Evolutionary conservation across 305 asterid species (phyloP).

Genomic region (Fraxinus albicans): DNA sequence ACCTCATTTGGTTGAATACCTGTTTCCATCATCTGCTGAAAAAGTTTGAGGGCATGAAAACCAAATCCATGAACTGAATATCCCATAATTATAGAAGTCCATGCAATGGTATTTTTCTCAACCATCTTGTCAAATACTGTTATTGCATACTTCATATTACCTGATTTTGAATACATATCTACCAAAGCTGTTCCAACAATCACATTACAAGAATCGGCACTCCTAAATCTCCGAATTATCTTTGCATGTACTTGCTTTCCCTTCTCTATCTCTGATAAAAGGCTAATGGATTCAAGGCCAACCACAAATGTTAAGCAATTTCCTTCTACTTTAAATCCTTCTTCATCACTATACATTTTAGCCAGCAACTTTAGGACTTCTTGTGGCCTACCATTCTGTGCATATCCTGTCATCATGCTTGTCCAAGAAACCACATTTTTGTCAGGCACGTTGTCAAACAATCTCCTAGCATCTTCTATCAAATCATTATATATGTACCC

Average conservation of each 20-base stretch:
- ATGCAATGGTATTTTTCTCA: slow-evolving; percentile 37
- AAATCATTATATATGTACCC: slow-evolving; percentile 30
- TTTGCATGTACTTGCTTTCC: slow-evolving; percentile 46
- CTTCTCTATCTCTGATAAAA: slow-evolving; percentile 31
- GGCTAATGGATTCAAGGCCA: slow-evolving; percentile 38
- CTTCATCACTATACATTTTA: slow-evolving; percentile 29
- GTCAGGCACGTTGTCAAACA: slow-evolving; percentile 35
- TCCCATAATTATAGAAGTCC: slow-evolving; percentile 40
- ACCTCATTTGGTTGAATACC: slow-evolving; percentile 39
- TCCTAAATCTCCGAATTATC: slow-evolving; percentile 23
- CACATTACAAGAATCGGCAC: slow-evolving; percentile 29
- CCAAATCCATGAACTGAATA: slow-evolving; percentile 41
- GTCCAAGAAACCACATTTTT: slow-evolving; percentile 48
- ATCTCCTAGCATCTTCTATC: slow-evolving; percentile 28
- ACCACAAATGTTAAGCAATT: slow-evolving; percentile 44
- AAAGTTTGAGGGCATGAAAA: slow-evolving; percentile 28
- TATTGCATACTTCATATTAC: slow-evolving; percentile 29
- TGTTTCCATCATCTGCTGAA: slow-evolving; percentile 32
- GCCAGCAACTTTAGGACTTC: slow-evolving; percentile 32
- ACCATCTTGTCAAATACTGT: slow-evolving; percentile 33
- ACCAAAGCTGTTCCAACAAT: slow-evolving; percentile 46
- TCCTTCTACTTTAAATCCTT: slow-evolving; percentile 24
- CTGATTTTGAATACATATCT: slow-evolving; percentile 46
- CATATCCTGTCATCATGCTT: slow-evolving; percentile 42
- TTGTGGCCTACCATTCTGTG: slow-evolving; percentile 25